Base-by-base conservation (phyloP, 2,329 filamentous ascomycete species). In the Aspergillus sp. region DNA sequence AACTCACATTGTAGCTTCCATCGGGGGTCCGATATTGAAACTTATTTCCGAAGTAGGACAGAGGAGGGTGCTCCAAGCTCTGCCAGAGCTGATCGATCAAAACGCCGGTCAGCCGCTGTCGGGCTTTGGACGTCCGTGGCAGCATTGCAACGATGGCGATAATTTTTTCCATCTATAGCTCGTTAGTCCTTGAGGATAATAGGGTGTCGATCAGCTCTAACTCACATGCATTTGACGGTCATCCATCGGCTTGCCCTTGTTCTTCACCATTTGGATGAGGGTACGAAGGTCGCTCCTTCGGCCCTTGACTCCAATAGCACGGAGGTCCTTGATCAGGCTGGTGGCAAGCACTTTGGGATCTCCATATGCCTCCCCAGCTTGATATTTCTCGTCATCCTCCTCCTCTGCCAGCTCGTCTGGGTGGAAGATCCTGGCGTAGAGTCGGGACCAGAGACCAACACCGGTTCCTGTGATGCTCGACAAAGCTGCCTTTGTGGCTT, bases 271-370 rank as follows among this genome's bases (percentile, higher is more conserved):
- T 20, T 49, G 33, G 22, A 55, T n/a, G 17, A 55, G 32, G 26
- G 50, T 49, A 14, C 42, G 45, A 17, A 55, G 45, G 16, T 55
- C 52, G 32, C 45, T 49, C 10, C 45, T 33, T 3, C 45, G 33
- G 83, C 78, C 56, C 17, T 52, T 55, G 16, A 55, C 30, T 20
- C 88, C 77, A 14, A 88, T 84, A 87, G 87, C 91, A 53, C 82
- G 76, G 59, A 90, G 88, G 61, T 92, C 88, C 57, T 81, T 82
- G 47, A 82, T 79, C 4, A 76, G 76, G 58, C 90, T 85, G 59
- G 84, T 85, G 3, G 86, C 87, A 71, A 91, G 87, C 49, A 59
- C 60, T 2, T 45, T 45, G 17, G 49, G 47, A 30, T 52, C 50
- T 7, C 52, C 52, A 47, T 51, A 50, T 20, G 36, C 44, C 9